A percentile compares a stretch with the other conserved stretches of the same genome.
Conservation (phyloP, 2,329 filamentous ascomycete genomes). For the Macroventuria anomochaeta region DNA sequence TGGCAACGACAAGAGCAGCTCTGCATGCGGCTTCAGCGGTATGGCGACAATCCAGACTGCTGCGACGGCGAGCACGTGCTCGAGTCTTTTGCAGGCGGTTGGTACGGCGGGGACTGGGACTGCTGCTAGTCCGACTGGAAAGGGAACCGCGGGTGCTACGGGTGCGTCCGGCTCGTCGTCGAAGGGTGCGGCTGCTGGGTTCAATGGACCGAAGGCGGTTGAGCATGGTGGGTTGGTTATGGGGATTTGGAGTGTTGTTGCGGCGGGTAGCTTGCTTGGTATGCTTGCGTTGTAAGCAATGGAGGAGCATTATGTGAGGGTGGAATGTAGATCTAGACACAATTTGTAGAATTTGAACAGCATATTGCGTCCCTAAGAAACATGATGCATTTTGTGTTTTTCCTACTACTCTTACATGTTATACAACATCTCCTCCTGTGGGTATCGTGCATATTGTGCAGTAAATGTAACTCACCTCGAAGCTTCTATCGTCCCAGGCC, state of each 20-base stretch:
- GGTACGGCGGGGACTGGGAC: constrained; percentile 64
- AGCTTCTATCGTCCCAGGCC: constrained; percentile 21
- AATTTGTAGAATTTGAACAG: background rate
- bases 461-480: background rate
- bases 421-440: constrained; percentile 5
- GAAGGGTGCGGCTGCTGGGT: constrained; percentile 30
- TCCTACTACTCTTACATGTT: constrained; percentile 1
- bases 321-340: background rate
- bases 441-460: constrained; percentile 15
- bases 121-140: constrained; percentile 50
- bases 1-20: constrained; percentile 53
- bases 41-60: constrained; percentile 63
- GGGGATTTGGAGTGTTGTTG: constrained; percentile 29
- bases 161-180: constrained; percentile 27
- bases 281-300: constrained; percentile 34
- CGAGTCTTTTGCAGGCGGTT: constrained; percentile 64
- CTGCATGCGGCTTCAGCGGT: constrained; percentile 74
- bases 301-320: background rate
- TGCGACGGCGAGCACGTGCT: constrained; percentile 61
- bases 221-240: constrained; percentile 33
- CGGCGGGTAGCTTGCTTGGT: constrained; percentile 31
- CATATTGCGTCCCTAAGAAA: background rate
- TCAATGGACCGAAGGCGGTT: constrained; percentile 32
- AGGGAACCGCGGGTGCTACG: constrained; percentile 27
- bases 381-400: background rate